These are phyloP conservation scores for Lentinula lateritia DNA, from an alignment of 768 basidiomycete genomes.

Conservation along the genomic window DNA sequence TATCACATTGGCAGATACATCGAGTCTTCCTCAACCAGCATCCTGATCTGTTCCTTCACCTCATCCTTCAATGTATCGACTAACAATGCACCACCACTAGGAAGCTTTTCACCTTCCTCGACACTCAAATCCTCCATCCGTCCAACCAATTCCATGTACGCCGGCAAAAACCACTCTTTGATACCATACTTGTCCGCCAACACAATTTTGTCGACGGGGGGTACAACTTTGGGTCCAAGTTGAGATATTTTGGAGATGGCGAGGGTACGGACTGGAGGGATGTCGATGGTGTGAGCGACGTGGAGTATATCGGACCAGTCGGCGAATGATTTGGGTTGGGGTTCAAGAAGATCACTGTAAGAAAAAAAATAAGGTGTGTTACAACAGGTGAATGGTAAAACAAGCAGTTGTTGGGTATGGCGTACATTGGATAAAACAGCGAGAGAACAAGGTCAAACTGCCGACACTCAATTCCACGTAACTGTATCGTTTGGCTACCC, in stretches of 20 bases:
- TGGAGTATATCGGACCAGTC: conserved; percentile 29
- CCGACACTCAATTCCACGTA: no score
- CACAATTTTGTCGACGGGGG: conserved; percentile 9
- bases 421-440: conserved; percentile 4
- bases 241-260: conserved; percentile 21
- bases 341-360: neutral
- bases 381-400: no score
- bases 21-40: no score
- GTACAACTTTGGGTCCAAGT: neutral
- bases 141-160: conserved; percentile 13
- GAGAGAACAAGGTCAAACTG: conserved; percentile 4
- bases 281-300: conserved; percentile 14
- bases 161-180: conserved; percentile 13
- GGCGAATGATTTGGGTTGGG: conserved; percentile 18
- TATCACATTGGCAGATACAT: no score
- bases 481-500: no score
- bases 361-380: neutral
- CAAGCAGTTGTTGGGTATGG: neutral
- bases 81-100: neutral
- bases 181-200: conserved; percentile 10
- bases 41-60: neutral
- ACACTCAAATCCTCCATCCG: conserved; percentile 9
- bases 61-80: neutral
- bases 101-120: neutral
- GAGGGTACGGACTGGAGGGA: conserved; percentile 13